A percentile compares a stretch with the other conserved stretches of the same genome.
phyloP scores from a whole-genome alignment of 1,284 basidiomycete species.

The Moesziomyces aphidis region DNA sequence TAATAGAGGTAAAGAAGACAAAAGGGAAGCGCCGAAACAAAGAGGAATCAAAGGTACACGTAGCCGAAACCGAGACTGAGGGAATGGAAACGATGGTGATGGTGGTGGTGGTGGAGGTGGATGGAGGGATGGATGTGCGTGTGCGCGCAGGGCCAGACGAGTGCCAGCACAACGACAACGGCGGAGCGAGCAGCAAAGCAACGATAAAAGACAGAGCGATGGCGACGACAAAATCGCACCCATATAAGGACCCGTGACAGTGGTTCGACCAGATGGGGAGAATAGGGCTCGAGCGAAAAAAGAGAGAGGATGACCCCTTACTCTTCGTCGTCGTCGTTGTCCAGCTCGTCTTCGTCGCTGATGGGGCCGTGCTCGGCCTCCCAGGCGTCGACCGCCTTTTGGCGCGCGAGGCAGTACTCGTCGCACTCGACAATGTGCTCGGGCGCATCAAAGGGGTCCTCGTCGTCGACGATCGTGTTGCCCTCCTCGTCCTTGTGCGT shows the following conservation, averaged over 20 bases:
- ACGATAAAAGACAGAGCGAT: slow-evolving; percentile 5
- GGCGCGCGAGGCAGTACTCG: slow-evolving; percentile 40
- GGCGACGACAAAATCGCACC: slow-evolving; percentile 3
- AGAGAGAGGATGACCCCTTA: background rate
- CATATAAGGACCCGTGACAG: slow-evolving; percentile 34
- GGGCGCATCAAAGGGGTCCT: slow-evolving; percentile 33
- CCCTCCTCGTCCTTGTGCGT: slow-evolving; percentile 51
- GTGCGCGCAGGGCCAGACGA: slow-evolving; percentile 20
- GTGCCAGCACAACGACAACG: slow-evolving; percentile 39
- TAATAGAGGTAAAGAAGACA: background rate
- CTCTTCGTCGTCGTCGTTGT: slow-evolving; percentile 28
- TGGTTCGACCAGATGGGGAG: background rate
- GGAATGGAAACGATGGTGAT: too few relatives aligned
- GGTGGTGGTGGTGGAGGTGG: background rate
- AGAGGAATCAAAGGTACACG: background rate
- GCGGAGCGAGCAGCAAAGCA: slow-evolving; percentile 12
- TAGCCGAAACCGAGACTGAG: background rate
- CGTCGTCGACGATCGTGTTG: slow-evolving; percentile 45
- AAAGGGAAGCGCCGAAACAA: background rate
- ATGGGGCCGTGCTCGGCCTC: slow-evolving; percentile 37
- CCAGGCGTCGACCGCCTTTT: slow-evolving; percentile 36
- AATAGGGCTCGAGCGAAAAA: slow-evolving; percentile 1
- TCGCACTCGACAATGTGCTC: slow-evolving; percentile 46
- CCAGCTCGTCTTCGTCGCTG: slow-evolving; percentile 38
- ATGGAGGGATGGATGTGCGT: slow-evolving; percentile 3